Base-by-base conservation (phyloP, 805 yeast species). In the Cyberlindnera americana region DNA sequence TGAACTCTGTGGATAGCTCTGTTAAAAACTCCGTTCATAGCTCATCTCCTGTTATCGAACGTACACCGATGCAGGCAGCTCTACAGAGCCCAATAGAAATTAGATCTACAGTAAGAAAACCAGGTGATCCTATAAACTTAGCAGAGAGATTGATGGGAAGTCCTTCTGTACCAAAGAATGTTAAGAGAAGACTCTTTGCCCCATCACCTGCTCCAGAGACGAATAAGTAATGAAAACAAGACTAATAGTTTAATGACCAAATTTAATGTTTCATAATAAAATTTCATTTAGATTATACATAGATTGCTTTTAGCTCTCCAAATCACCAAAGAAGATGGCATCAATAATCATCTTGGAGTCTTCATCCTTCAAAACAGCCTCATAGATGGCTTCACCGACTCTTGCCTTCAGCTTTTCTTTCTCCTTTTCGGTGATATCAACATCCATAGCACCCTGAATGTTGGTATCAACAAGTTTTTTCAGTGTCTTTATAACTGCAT, bases 281-380 rank as follows among this genome's bases (percentile, higher is more conserved):
- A 23, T 22, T 27, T n/a, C n/a, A n/a, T 19, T 30, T 24, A 17
- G 15, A 26, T 19, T 18, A n/a, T 16, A 21, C 3, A 24, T 9
- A 32, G 18, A 22, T 6, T 21, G 9, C n/a, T 23, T 35, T 22
- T 27, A 18, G 33, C 19, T 19, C 24, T 44, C 41, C 17, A 56
- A 40, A 51, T 82, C 90, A 8, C 91, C 95, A 56, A 84, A 81
- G 57, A 83, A 84, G 10, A 86, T 72, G 6, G 89, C 89, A 44
- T 75, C 67, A 21, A 71, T 70, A 12, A 84, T 66, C 30, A 65
- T 71, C 44, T 62, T 66, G 2, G 78, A 76, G 5, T 66, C 75
- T 2, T 62, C 59, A 43, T 74, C 71, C 27, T 69, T 65, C 14
- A 70, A 48, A 3, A 87, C 66, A 19, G 62, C 64, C 6, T 69